A percentile compares a stretch with the other conserved stretches of the same genome.
Conservation (phyloP, 1,284 basidiomycete genomes). For the Schizophyllum commune region DNA sequence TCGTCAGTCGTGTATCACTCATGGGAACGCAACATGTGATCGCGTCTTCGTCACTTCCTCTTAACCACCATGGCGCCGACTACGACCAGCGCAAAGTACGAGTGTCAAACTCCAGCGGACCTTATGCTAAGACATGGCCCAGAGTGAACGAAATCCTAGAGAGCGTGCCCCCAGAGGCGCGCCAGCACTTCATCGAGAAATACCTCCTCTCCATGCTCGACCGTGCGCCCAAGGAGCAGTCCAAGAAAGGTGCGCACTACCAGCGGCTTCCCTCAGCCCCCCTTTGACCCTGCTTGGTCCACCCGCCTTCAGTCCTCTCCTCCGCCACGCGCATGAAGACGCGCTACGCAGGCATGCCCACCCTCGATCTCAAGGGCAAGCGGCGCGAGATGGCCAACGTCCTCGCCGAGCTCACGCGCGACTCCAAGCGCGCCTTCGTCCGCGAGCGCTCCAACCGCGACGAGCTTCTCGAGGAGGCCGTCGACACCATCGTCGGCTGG, state of each 20-base stretch:
- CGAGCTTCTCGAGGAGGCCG: slow-evolving; percentile 45
- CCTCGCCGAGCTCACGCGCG: slow-evolving; percentile 41
- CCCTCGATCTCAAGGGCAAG: slow-evolving; percentile 43
- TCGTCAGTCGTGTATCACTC: too few species aligned
- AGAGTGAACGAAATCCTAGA: slow-evolving; percentile 36
- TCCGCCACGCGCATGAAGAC: slow-evolving; percentile 27
- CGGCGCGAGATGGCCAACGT: slow-evolving; percentile 42
- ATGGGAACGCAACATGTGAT: not conserved
- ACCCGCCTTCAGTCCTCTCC: slow-evolving; percentile 17
- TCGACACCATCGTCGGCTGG: slow-evolving; percentile 48
- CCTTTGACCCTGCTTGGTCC: not conserved
- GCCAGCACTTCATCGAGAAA: slow-evolving; percentile 33
- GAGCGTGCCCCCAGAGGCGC: slow-evolving; percentile 35
- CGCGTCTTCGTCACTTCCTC: not conserved
- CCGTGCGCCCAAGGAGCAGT: slow-evolving; percentile 23
- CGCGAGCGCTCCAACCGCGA: slow-evolving; percentile 42
- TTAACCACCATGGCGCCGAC: not conserved
- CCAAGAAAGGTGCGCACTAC: slow-evolving; percentile 20
- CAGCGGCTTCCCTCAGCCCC: not conserved
- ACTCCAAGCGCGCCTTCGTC: slow-evolving; percentile 42
- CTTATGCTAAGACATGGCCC: not conserved
- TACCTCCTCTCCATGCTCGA: slow-evolving; percentile 35
- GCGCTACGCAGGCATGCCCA: slow-evolving; percentile 33
- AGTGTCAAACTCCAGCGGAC: not conserved
- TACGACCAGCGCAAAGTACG: not conserved